These are phyloP conservation scores for Suillus spraguei DNA, from an alignment of 768 basidiomycete genomes.

Conservation along the genomic window DNA sequence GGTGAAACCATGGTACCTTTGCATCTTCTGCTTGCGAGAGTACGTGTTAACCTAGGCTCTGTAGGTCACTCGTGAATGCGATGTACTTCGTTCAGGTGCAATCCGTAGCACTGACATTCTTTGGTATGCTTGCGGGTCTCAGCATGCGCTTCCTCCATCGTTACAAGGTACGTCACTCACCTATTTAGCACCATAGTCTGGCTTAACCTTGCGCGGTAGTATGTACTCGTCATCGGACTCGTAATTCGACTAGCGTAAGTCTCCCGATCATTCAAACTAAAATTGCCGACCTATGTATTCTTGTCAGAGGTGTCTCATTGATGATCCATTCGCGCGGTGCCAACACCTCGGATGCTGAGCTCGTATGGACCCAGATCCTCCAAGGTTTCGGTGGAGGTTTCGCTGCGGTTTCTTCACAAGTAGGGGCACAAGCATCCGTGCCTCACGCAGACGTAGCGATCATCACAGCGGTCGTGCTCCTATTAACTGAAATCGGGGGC, in stretches of 20 bases:
- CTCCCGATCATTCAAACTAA: not conserved
- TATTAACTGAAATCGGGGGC: slow-evolving; percentile 70
- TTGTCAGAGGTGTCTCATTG: slow-evolving; percentile 56
- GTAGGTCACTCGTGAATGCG: slow-evolving; percentile 55
- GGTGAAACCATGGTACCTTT: slow-evolving; percentile 48
- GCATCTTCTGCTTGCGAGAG: not conserved
- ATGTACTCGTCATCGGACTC: slow-evolving; percentile 58
- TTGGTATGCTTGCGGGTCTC: slow-evolving; percentile 61
- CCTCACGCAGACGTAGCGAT: slow-evolving; percentile 67
- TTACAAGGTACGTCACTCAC: slow-evolving; percentile 48
- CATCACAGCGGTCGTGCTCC: slow-evolving; percentile 66
- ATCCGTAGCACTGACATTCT: slow-evolving; percentile 61
- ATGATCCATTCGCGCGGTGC: slow-evolving; percentile 76
- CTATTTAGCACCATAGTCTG: not conserved
- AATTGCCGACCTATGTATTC: slow-evolving; percentile 1
- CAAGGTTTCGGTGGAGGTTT: slow-evolving; percentile 79
- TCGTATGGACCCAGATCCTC: slow-evolving; percentile 69
- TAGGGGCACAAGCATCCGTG: slow-evolving; percentile 67
- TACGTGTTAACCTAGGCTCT: slow-evolving; percentile 16
- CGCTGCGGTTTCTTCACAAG: slow-evolving; percentile 56
- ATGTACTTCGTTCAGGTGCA: slow-evolving; percentile 68
- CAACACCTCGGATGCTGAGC: slow-evolving; percentile 50
- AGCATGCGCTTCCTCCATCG: slow-evolving; percentile 54
- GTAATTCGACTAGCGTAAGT: slow-evolving; percentile 54
- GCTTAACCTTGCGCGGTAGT: slow-evolving; percentile 24